Percentiles rank a stretch among this genome's conserved stretches.
Evolutionary conservation across 73 alveolate species (phyloP).

Genomic region (Symbiodinium pilosum): DNA sequence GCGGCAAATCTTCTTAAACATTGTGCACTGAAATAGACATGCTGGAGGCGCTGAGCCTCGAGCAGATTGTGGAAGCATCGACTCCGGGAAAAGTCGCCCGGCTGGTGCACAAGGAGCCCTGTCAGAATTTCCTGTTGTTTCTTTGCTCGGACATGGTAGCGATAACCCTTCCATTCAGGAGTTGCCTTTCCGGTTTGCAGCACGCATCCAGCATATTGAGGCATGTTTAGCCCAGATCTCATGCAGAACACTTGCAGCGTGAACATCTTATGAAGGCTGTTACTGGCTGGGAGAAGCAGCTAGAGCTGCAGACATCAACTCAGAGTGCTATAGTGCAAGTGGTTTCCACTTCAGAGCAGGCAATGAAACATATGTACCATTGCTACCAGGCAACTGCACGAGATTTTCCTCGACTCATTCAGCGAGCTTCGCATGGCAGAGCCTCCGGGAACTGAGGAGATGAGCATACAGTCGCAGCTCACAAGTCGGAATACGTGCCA

Average conservation of each 20-base stretch:
- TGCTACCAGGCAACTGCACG: conserved; percentile 54
- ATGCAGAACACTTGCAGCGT: no score
- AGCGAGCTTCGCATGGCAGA: conserved; percentile 65
- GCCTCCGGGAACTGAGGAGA: conserved; percentile 68
- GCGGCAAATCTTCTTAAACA: not conserved
- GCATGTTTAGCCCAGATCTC: not conserved
- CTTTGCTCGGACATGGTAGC: no score
- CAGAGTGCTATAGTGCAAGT: not conserved
- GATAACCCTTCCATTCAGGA: conserved; percentile 7
- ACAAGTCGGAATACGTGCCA: no score
- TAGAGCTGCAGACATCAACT: not conserved
- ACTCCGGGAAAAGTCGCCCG: conserved; percentile 76
- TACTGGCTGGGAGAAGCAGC: conserved; percentile 73
- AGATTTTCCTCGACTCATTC: conserved; percentile 81
- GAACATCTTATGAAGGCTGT: conserved; percentile 47
- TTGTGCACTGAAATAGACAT: no score
- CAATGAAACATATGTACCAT: not conserved
- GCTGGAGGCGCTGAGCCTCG: conserved; percentile 42
- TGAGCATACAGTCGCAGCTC: no score
- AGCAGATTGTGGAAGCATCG: conserved; percentile 72
- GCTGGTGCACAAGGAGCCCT: conserved; percentile 74
- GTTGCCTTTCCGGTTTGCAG: conserved; percentile 68
- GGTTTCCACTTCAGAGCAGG: not conserved
- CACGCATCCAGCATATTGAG: conserved; percentile 77
- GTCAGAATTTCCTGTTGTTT: no score